Base-by-base conservation (phyloP, 768 basidiomycete species). In the Chiua virens region DNA sequence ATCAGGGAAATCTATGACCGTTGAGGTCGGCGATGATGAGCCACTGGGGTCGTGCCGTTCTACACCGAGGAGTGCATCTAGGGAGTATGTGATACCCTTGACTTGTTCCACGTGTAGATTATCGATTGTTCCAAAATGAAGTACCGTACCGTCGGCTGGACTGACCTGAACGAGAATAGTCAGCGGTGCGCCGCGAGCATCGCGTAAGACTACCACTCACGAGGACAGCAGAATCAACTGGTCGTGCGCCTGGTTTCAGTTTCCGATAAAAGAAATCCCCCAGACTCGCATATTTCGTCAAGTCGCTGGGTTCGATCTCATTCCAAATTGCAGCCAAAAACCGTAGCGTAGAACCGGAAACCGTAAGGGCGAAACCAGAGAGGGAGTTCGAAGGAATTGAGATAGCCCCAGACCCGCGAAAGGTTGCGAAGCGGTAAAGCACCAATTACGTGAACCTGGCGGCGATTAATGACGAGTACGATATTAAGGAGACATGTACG, bases 61-160 rank as follows among this genome's bases (percentile, higher is more conserved):
- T 28, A 86, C 78, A 34, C 97, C 97, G 15, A 99, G 83, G 0
- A 99, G 76, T 0, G 95, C 94, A 54, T 97, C 90, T 13, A 99
- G 80, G 2, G 94, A 97, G 64, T 99, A 99, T 0, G 93, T 97
- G 56, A 96, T 87, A 15, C 97, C 97, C 71, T 99, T 99, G 64
- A 99, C 92, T 70, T 98, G 95, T 65, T 97, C 95, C 45, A 99
- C 91, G 23, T 82, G 82, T 43, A 83, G 75, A 58, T 83, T 81
- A 32, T 75, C 80, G 55, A 99, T 89, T 1, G 82, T 83, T 30
- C 97, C 97, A 59, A 94, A 93, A 66, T 98, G 96, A 23, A 98
- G 77, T 2, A 99, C 80, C 0, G 79, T 87, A 4, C 97, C 97
- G 59, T 99, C 97, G 2, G 97, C 95, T 1, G 97, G 97, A 55